phyloP scores from a whole-genome alignment of 208 protist genomes.

The Leishmania major region DNA sequence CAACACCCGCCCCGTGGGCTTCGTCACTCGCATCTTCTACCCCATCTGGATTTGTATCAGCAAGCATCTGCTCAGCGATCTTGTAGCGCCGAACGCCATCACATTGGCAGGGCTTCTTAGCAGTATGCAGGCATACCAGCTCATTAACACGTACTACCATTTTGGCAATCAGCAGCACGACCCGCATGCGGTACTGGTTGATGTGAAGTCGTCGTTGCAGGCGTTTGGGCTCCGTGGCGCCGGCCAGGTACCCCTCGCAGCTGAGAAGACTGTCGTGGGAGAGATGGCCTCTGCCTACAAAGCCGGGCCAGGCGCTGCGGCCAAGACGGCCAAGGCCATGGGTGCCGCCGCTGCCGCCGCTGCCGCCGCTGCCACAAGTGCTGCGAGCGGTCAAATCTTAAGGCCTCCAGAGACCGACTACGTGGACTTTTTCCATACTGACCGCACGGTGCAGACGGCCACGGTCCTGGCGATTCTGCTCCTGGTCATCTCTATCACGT shows the following conservation, averaged over 20 bases:
- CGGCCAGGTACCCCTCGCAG: slow-evolving; percentile 33
- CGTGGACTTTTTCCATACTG: slow-evolving; percentile 52
- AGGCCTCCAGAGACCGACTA: slow-evolving; percentile 22
- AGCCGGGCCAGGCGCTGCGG: neutral
- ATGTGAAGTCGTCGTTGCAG: slow-evolving; percentile 42
- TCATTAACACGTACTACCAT: slow-evolving; percentile 78
- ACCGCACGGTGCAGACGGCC: slow-evolving; percentile 55
- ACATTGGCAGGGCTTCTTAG: slow-evolving; percentile 80
- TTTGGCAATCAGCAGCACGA: slow-evolving; percentile 13
- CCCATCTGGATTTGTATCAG: slow-evolving; percentile 73
- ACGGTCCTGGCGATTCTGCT: slow-evolving; percentile 69
- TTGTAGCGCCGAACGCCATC: slow-evolving; percentile 92
- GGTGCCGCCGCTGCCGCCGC: slow-evolving; percentile 8
- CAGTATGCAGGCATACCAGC: slow-evolving; percentile 86
- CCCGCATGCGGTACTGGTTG: slow-evolving; percentile 12
- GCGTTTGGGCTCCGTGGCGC: slow-evolving; percentile 49
- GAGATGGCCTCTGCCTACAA: slow-evolving; percentile 18
- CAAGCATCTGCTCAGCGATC: slow-evolving; percentile 59
- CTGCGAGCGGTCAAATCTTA: neutral
- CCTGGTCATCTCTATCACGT: slow-evolving; percentile 65
- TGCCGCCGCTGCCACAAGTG: neutral
- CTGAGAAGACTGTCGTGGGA: slow-evolving; percentile 12
- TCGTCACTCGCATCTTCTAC: slow-evolving; percentile 73
- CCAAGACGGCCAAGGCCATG: neutral
- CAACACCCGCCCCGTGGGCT: slow-evolving; percentile 72